These are phyloP conservation scores for Berkeleyomyces rouxiae DNA, from an alignment of 2,329 filamentous ascomycete genomes.

Conservation along the genomic window DNA sequence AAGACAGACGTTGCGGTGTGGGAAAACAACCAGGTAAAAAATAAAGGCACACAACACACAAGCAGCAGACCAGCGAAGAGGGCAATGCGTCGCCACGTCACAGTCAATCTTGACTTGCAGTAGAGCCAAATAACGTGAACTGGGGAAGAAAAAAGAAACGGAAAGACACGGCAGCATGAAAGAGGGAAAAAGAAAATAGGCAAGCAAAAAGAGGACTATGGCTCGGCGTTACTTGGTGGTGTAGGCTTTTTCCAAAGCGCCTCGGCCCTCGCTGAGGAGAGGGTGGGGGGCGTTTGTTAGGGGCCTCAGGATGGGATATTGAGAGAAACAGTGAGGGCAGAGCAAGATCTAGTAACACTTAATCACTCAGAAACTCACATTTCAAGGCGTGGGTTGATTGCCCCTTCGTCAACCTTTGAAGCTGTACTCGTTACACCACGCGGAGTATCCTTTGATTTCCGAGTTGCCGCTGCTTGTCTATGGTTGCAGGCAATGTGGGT, in stretches of 20 bases:
- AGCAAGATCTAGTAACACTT: not conserved
- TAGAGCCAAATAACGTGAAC: not conserved
- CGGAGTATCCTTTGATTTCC: not conserved
- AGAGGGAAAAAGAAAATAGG: not conserved
- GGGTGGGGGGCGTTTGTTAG: not conserved
- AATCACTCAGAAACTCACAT: not conserved
- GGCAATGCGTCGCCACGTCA: slow-evolving; percentile 13
- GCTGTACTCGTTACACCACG: slow-evolving; percentile 9
- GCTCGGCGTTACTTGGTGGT: not conserved
- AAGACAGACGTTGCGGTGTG: not conserved
- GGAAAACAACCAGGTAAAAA: not conserved
- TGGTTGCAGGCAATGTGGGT: not conserved
- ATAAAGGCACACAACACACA: slow-evolving; percentile 1
- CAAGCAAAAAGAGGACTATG: not conserved
- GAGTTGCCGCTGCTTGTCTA: slow-evolving; percentile 2
- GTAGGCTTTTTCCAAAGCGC: slow-evolving; percentile 1
- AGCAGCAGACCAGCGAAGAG: slow-evolving; percentile 1
- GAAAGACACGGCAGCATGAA: slow-evolving; percentile 2
- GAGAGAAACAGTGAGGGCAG: not conserved
- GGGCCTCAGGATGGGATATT: not conserved
- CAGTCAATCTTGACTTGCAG: not conserved
- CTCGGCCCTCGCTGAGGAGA: not conserved
- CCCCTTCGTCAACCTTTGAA: not conserved
- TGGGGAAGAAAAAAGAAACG: not conserved
- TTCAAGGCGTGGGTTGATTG: not conserved